phyloP scores from a whole-genome alignment of 1,284 basidiomycete species.

The Ceratobasidium sp. region DNA sequence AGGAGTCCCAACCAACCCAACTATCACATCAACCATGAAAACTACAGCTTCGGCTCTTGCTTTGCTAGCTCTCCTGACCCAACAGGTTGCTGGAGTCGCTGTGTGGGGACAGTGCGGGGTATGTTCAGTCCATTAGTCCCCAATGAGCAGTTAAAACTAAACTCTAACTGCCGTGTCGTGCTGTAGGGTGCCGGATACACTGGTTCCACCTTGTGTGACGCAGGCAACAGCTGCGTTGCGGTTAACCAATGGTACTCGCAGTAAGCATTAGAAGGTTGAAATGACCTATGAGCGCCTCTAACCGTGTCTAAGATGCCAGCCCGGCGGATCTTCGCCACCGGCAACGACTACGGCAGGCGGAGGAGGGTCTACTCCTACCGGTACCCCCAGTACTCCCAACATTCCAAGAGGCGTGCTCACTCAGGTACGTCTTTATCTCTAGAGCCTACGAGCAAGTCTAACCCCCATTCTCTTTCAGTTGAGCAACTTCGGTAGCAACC shows the following conservation, averaged over 20 bases:
- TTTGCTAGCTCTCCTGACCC: constrained; percentile 24
- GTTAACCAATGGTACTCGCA: constrained; percentile 25
- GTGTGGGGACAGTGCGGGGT: constrained; percentile 37
- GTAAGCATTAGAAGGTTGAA: background rate
- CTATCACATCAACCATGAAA: constrained; percentile 17
- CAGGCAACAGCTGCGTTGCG: background rate
- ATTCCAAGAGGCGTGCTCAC: constrained; percentile 24
- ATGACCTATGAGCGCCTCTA: background rate
- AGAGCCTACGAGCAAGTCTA: no score
- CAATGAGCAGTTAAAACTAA: background rate
- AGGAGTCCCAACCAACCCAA: background rate
- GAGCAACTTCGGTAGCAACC: constrained; percentile 64
- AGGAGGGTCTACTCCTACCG: constrained; percentile 14
- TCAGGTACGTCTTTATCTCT: background rate
- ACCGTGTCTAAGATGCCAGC: constrained; percentile 20
- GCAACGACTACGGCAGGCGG: background rate
- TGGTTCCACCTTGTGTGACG: constrained; percentile 21
- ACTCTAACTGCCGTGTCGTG: background rate
- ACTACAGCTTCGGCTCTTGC: constrained; percentile 20
- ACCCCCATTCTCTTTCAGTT: constrained; percentile 32
- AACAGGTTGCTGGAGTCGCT: constrained; percentile 5
- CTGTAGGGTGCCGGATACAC: constrained; percentile 29
- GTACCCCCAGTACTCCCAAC: background rate
- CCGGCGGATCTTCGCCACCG: background rate
- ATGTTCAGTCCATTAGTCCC: background rate